Evolutionary conservation across 228 moss, liverwort and hornwort species (phyloP), one percentile per base, ranked within the genome.

Genomic region (Sphagnum fallax): DNA sequence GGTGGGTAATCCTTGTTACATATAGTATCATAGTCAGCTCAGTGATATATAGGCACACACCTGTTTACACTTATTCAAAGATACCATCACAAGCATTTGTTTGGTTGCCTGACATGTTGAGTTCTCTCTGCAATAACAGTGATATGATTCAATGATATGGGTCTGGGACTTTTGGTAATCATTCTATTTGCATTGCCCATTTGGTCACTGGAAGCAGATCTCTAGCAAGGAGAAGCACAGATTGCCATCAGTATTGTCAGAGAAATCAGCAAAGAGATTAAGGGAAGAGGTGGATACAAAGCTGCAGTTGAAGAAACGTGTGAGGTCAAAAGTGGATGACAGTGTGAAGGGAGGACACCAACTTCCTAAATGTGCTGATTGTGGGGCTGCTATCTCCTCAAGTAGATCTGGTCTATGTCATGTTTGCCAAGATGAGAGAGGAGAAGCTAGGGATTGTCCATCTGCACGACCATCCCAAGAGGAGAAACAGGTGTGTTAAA

Each of bases 251-350:
- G 47, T 76, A 14, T 78, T 80, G 51, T 83, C 78, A 10, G 86
- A 87, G 48, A 79, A 78, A 51, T 62, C 69, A 5, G 69, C 69
- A 14, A 90, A 91, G 81, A 87, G 88, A 69, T 93, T 85, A 73
- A 81, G 87, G 72, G 85, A 84, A 67, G 91, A 89, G 13, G 73
- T 68, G 48, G 91, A 90, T 47, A 32, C 58, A 4, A 89, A 86
- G 52, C 32, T 32, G 32, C 77, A 77, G 52, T 76, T 84, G 65
- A 77, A 75, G 74, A 95, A 95, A 74, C 80, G 75, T 71, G 65
- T 83, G 6, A 93, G 81, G 71, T 65, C 84, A 61, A 97, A 84
- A 80, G 72, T 80, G n/a, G 85, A 85, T 58, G 82, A 88, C 14
- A 67, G 66, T 13, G 67, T 47, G 52, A 78, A 73, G 47, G 74